A percentile compares a stretch with the other conserved stretches of the same genome.
Evolutionary conservation across 1,284 basidiomycete genomes (phyloP).

Genomic region (Wolfiporia cocos): DNA sequence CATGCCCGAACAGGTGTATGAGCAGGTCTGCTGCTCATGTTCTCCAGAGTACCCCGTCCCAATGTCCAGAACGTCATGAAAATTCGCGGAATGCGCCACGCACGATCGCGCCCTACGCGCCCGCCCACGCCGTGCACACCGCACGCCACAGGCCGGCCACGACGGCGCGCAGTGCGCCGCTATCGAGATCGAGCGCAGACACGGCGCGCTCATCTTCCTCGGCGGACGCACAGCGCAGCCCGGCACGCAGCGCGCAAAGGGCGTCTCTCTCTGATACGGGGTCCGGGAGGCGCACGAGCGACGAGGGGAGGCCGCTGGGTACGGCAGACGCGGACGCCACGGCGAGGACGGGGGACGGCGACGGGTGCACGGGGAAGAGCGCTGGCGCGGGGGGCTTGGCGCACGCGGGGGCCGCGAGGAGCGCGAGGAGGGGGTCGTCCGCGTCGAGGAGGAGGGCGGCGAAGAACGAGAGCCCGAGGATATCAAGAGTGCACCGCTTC

Average conservation of each 20-base stretch:
- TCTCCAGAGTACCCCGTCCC: too few species aligned
- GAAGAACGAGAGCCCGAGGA: conserved; percentile 27
- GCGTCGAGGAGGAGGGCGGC: conserved; percentile 26
- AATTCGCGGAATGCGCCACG: too few species aligned
- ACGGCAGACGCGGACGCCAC: background rate
- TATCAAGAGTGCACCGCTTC: background rate
- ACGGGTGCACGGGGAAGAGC: conserved; percentile 26
- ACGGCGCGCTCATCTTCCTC: too few species aligned
- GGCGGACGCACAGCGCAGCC: too few species aligned
- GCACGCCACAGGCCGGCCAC: conserved; percentile 14
- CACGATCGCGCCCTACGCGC: conserved; percentile 21
- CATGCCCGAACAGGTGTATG: too few species aligned
- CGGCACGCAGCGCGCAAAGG: conserved; percentile 15
- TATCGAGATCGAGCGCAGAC: too few species aligned
- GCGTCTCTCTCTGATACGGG: conserved; percentile 10
- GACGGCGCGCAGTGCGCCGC: too few species aligned
- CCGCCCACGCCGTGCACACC: conserved; percentile 12
- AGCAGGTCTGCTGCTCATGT: too few species aligned
- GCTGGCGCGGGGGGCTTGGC: conserved; percentile 24
- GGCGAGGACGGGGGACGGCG: background rate
- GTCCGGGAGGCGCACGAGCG: background rate
- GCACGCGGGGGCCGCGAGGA: conserved; percentile 23
- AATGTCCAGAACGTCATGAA: too few species aligned
- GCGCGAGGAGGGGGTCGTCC: conserved; percentile 29
- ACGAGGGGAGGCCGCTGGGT: background rate